Evolutionary conservation across 495 filamentous ascomycete genomes (phyloP).

Genomic region (Thozetella sp.): DNA sequence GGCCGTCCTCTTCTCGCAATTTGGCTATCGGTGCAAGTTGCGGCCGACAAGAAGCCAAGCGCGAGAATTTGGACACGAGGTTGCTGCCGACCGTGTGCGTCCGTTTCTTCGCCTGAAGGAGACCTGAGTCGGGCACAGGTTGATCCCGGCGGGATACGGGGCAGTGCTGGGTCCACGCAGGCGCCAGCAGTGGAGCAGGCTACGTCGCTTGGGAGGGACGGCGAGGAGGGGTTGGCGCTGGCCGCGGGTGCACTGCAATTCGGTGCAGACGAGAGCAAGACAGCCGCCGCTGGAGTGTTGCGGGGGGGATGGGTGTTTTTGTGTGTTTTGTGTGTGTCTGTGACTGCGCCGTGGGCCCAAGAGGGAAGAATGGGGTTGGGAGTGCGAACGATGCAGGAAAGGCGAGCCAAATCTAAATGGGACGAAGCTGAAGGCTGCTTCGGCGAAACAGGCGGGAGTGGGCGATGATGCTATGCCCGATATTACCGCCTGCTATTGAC

Average conservation of each 20-base stretch:
- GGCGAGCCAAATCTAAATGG: neutral
- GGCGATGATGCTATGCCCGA: conserved; percentile 2
- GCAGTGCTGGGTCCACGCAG: neutral
- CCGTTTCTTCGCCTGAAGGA: neutral
- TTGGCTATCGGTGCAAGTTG: conserved; percentile 14
- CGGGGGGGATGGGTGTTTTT: neutral
- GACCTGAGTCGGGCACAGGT: neutral
- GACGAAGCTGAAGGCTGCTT: neutral
- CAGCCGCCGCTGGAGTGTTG: no score
- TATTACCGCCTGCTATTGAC: conserved; percentile 3
- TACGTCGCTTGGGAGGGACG: neutral
- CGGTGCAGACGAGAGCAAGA: no score
- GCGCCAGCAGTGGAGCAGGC: neutral
- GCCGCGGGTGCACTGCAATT: no score
- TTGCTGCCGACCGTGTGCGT: no score
- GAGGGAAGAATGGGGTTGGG: neutral
- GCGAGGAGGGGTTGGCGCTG: neutral
- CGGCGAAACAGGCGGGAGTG: neutral
- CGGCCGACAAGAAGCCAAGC: neutral
- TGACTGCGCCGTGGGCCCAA: neutral
- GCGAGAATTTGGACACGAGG: neutral
- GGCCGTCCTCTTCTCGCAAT: neutral
- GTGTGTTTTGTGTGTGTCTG: neutral
- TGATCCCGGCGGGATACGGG: neutral
- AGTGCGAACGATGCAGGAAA: neutral